Percentiles rank a stretch among this genome's conserved stretches.
phyloP scores from a whole-genome alignment of 352 stramenopile species.

The Pythium sukuiense region DNA sequence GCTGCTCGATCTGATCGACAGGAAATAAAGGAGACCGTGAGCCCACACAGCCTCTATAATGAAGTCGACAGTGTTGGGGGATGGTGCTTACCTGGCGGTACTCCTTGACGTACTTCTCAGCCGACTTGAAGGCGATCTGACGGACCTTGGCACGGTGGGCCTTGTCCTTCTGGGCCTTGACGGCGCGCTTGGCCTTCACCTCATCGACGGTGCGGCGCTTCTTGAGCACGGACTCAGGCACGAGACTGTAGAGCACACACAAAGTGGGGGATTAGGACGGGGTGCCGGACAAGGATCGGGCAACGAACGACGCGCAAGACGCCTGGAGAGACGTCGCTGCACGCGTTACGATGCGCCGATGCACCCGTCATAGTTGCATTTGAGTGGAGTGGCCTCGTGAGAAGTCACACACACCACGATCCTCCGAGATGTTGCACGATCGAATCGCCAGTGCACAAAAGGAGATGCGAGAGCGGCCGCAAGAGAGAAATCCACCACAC shows the following conservation, averaged over 20 bases:
- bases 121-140: conserved; percentile 92
- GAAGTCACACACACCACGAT: conserved; percentile 78
- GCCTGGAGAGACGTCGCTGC: background rate
- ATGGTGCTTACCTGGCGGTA: conserved; percentile 88
- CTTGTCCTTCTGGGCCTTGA: conserved; percentile 77
- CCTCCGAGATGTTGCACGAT: conserved; percentile 70
- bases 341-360: conserved; percentile 26
- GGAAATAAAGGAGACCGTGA: background rate
- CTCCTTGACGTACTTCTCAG: conserved; percentile 99
- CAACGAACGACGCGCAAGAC: background rate
- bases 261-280: conserved; percentile 64
- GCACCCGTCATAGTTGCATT: conserved; percentile 89
- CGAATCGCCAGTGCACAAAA: conserved; percentile 48
- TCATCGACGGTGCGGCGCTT: conserved; percentile 88
- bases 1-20: conserved; percentile 82
- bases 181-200: conserved; percentile 85
- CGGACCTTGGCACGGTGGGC: conserved; percentile 86
- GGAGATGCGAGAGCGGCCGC: conserved; percentile 56
- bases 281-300: conserved; percentile 44
- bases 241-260: conserved; percentile 56
- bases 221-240: conserved; percentile 90
- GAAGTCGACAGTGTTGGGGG: background rate
- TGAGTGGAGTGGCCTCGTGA: conserved; percentile 69
- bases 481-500: background rate
- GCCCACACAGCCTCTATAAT: background rate